phyloP scores from a whole-genome alignment of 768 basidiomycete genomes.

The Erythrobasidium yunnanense region DNA sequence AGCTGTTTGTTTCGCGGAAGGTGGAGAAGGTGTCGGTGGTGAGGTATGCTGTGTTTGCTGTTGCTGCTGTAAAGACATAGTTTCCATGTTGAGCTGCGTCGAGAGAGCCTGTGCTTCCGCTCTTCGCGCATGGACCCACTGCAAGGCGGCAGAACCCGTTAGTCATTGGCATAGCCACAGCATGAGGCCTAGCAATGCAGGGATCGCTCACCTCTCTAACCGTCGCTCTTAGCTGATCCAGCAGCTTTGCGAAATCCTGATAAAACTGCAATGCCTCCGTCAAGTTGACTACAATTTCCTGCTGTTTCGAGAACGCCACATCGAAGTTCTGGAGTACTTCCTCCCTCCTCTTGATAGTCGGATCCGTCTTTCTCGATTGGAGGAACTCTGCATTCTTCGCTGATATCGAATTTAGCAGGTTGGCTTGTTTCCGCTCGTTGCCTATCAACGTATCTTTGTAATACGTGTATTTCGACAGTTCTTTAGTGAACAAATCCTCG shows the following conservation, averaged over 20 bases:
- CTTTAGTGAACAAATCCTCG: constrained; percentile 66
- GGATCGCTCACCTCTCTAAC: constrained; percentile 23
- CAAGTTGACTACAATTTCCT: constrained; percentile 70
- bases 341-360: constrained; percentile 66
- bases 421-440: constrained; percentile 54
- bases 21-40: constrained; percentile 10
- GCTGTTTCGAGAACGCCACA: constrained; percentile 72
- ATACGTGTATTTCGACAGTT: constrained; percentile 73
- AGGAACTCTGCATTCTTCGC: constrained; percentile 65
- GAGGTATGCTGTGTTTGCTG: background rate
- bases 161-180: background rate
- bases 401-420: constrained; percentile 57
- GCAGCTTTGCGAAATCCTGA: constrained; percentile 64
- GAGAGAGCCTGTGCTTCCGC: constrained; percentile 61
- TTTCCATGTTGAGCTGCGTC: constrained; percentile 8
- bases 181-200: background rate
- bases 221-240: constrained; percentile 40
- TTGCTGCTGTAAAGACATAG: constrained; percentile 6
- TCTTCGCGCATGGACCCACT: constrained; percentile 61
- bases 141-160: constrained; percentile 50
- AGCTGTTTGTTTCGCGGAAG: background rate
- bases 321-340: constrained; percentile 70
- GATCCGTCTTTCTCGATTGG: constrained; percentile 64
- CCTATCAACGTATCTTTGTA: constrained; percentile 48
- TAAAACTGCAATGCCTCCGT: constrained; percentile 74